phyloP scores from a whole-genome alignment of 352 stramenopile species.

The Globisporangium okanoganense region DNA sequence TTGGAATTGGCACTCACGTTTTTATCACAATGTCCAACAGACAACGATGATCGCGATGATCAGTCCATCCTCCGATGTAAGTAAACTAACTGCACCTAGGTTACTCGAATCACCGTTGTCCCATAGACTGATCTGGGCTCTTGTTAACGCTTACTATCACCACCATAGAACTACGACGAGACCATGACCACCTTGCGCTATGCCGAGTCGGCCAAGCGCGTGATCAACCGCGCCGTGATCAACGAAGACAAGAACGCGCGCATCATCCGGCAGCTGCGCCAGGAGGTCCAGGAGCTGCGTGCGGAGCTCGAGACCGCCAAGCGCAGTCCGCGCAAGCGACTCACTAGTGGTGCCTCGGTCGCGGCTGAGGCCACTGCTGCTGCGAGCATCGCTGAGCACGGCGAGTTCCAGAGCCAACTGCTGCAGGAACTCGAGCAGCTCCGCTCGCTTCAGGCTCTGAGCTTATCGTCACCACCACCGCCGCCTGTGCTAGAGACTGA shows the following conservation, averaged over 20 bases:
- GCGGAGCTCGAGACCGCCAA: constrained; percentile 34
- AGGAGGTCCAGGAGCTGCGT: constrained; percentile 64
- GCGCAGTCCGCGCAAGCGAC: constrained; percentile 20
- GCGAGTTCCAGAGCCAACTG: constrained; percentile 43
- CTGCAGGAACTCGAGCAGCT: constrained; percentile 48
- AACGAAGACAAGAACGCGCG: constrained; percentile 82
- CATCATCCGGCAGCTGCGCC: constrained; percentile 70
- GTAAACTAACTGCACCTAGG: too few relatives aligned
- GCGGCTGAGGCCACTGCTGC: constrained; percentile 26
- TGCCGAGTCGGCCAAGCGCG: constrained; percentile 77
- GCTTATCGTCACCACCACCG: background rate
- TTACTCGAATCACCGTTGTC: too few relatives aligned
- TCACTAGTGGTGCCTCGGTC: constrained; percentile 20
- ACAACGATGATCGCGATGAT: constrained; percentile 89
- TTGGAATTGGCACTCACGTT: background rate
- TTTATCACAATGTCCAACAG: constrained; percentile 15
- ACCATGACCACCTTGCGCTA: constrained; percentile 85
- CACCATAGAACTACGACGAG: constrained; percentile 81
- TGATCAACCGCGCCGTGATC: constrained; percentile 77
- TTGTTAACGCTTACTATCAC: too few relatives aligned
- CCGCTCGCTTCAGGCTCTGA: constrained; percentile 24
- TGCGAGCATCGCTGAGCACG: constrained; percentile 30
- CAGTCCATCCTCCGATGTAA: constrained; percentile 64
- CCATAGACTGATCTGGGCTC: background rate
- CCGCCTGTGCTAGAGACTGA: background rate